phyloP scores from a whole-genome alignment of 495 filamentous ascomycete species.

The Amniculicola lignicola region DNA sequence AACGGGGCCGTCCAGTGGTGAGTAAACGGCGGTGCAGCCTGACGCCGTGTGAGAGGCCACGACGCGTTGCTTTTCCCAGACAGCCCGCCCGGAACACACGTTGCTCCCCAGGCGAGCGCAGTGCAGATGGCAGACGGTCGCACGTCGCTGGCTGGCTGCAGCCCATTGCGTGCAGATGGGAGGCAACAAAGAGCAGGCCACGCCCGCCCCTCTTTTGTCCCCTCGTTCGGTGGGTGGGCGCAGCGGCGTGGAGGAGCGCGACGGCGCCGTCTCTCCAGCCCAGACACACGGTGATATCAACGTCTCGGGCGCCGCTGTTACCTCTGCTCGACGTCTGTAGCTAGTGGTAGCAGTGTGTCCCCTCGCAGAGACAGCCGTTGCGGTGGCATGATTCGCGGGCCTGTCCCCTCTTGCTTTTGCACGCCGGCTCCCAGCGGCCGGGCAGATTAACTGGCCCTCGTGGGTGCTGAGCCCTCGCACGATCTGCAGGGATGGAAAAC shows the following conservation, averaged over 20 bases:
- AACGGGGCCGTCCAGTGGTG: conserved; percentile 20
- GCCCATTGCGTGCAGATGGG: conserved; percentile 25
- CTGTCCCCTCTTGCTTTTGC: too few relatives aligned
- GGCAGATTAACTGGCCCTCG: too few relatives aligned
- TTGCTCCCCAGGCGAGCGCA: not conserved
- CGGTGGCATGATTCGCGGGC: too few relatives aligned
- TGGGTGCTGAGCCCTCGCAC: not conserved
- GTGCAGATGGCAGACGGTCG: too few relatives aligned
- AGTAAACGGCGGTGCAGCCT: conserved; percentile 31
- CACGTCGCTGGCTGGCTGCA: not conserved
- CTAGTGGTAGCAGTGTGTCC: too few relatives aligned
- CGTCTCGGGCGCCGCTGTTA: too few relatives aligned
- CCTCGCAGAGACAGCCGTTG: too few relatives aligned
- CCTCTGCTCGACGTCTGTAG: too few relatives aligned
- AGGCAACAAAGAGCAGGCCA: conserved; percentile 1
- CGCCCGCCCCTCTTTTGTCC: not conserved
- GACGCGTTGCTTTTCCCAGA: conserved; percentile 3
- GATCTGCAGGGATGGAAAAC: conserved; percentile 32
- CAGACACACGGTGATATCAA: too few relatives aligned
- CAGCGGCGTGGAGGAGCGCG: not conserved
- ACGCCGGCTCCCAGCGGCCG: too few relatives aligned
- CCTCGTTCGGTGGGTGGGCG: not conserved
- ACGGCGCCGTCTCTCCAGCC: too few relatives aligned
- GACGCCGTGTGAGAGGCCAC: conserved; percentile 1
- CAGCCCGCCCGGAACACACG: not conserved